phyloP scores from a whole-genome alignment of 805 yeast species.

The Brettanomyces sp. region DNA sequence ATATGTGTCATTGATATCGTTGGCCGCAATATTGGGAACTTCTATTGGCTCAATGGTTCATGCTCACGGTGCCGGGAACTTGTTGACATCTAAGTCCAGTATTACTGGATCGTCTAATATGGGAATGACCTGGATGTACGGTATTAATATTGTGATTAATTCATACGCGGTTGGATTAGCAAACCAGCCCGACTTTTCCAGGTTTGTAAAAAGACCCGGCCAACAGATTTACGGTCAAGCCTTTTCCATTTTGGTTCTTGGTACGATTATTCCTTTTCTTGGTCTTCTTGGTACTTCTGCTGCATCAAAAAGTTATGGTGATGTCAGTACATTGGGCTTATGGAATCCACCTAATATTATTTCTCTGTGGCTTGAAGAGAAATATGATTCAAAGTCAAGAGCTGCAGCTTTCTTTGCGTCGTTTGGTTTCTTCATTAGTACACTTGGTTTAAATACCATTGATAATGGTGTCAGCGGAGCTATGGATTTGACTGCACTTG shows the following conservation, averaged over 20 bases:
- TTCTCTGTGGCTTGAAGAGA: constrained; percentile 29
- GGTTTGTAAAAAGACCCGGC: constrained; percentile 25
- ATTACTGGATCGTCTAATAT: constrained; percentile 6
- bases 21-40: constrained; percentile 6
- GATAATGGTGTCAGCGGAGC: constrained; percentile 38
- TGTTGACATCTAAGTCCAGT: constrained; percentile 5
- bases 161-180: constrained; percentile 31
- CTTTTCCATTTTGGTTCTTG: constrained; percentile 14
- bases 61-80: constrained; percentile 5
- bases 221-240: constrained; percentile 16
- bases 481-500: constrained; percentile 40
- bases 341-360: constrained; percentile 40
- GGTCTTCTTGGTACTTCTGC: constrained; percentile 38
- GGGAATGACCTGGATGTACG: constrained; percentile 30
- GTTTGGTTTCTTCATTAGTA: constrained; percentile 27
- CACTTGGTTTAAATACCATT: constrained; percentile 29
- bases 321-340: constrained; percentile 7
- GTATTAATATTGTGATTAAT: constrained; percentile 40
- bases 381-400: constrained; percentile 31
- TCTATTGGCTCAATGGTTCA: constrained; percentile 1
- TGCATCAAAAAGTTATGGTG: constrained; percentile 19
- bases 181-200: constrained; percentile 26
- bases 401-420: constrained; percentile 42
- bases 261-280: constrained; percentile 30
- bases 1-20: constrained; percentile 8